Evolutionary conservation across 2,329 filamentous ascomycete genomes (phyloP).

Genomic region (Cryphonectria radicalis): DNA sequence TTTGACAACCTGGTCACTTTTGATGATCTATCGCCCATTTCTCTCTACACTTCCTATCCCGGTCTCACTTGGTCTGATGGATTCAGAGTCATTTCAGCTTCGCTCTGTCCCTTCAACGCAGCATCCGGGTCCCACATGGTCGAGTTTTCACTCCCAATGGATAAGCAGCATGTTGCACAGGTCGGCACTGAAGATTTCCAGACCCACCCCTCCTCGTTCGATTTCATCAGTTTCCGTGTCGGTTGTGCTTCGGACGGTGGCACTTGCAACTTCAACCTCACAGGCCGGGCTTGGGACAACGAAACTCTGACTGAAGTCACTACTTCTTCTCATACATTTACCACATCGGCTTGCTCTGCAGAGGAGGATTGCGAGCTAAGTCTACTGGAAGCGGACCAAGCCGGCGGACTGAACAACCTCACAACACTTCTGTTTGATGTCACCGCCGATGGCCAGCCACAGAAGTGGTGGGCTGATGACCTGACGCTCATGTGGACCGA

Average conservation of each 20-base stretch:
- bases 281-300: conserved; percentile 39
- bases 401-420: conserved; percentile 38
- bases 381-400: conserved; percentile 33
- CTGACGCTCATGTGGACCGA: conserved; percentile 49
- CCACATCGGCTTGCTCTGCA: conserved; percentile 38
- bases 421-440: conserved; percentile 46
- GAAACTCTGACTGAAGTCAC: conserved; percentile 30
- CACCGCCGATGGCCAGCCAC: conserved; percentile 41
- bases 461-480: conserved; percentile 53
- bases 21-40: conserved; percentile 18
- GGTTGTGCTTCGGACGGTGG: conserved; percentile 43
- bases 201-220: conserved; percentile 39
- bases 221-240: conserved; percentile 42
- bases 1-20: conserved; percentile 32
- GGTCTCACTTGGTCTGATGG: conserved; percentile 42
- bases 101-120: conserved; percentile 38
- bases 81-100: conserved; percentile 38
- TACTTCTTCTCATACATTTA: conserved; percentile 33
- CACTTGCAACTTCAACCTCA: conserved; percentile 44
- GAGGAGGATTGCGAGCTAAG: conserved; percentile 38
- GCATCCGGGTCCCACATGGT: conserved; percentile 37
- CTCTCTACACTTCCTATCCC: conserved; percentile 34
- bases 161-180: conserved; percentile 31
- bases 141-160: conserved; percentile 33
- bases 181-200: conserved; percentile 33